Evolutionary conservation across 768 basidiomycete species (phyloP), one percentile per base, ranked within the genome.

Genomic region (Lyophyllum atratum): DNA sequence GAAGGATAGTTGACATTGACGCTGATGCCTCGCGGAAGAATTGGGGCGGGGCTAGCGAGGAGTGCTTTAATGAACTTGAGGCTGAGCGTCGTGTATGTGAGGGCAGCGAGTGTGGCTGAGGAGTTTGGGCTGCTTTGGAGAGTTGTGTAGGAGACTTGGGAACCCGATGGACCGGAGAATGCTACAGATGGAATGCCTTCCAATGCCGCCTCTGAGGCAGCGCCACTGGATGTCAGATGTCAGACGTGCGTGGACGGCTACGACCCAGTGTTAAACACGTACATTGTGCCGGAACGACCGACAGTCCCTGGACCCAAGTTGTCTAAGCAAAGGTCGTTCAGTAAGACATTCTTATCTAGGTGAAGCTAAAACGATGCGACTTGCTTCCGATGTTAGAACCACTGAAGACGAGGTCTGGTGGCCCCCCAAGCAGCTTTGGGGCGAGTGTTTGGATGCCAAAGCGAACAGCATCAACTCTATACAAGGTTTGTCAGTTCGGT

Each of bases 1-100:
- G 76, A 59, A 0, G 79, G 75, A 62, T 76, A 82, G 70, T 84
- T 85, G 62, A 85, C 81, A 64, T 82, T 83, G 56, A 85, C 57
- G 42, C 70, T 71, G 53, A 75, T 68, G 22, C 73, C 74, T 0
- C 66, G 21, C 1, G 81, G 82, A 17, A 82, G 73, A 53, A 80
- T 65, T 1, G 76, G 74, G 1, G 60, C 66, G 10, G 48, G 51
- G 42, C 49, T 56, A 8, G 60, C 56, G 47, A 78, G 61, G n/a
- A 74, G 66, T 21, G 70, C 70, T 15, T 69, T 47, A 25, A 74
- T 65, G 63, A 83, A 74, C 58, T 70, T 72, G 25, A 77, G 65
- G 48, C 75, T 71, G 42, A 83, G 77, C 17, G 70, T 57, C 21
- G 81, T 70, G 65, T 82, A 82, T 53, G 76, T 70, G 45, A 67